phyloP scores from a whole-genome alignment of 164 flowering plant species.

The Echeveria elegans region DNA sequence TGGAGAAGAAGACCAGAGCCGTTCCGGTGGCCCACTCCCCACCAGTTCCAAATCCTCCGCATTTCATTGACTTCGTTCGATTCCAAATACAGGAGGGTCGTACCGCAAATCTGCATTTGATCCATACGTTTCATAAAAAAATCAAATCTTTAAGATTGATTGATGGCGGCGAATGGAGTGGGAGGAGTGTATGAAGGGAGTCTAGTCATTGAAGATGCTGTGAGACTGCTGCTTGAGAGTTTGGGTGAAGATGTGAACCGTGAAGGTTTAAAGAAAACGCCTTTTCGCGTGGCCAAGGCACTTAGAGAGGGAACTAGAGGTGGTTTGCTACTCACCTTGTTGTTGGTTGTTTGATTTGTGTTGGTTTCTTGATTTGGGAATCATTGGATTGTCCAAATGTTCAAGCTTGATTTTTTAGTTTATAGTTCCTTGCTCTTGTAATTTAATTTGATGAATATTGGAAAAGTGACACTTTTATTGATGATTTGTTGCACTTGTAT shows the following conservation, averaged over 20 bases:
- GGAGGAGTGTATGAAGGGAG: conserved; percentile 1
- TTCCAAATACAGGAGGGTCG: not conserved
- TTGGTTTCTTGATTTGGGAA: not conserved
- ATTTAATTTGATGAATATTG: too few relatives aligned
- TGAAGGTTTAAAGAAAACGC: conserved; percentile 86
- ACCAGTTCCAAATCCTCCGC: too few relatives aligned
- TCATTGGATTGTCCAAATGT: not conserved
- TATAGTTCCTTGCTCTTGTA: not conserved
- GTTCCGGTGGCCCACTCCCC: not conserved
- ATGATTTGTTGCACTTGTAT: too few relatives aligned
- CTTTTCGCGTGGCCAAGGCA: conserved; percentile 87
- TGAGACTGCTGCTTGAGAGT: conserved; percentile 69
- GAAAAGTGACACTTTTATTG: too few relatives aligned
- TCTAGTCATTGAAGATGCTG: conserved; percentile 57
- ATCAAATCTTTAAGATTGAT: not conserved
- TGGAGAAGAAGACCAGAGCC: not conserved
- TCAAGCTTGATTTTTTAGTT: too few relatives aligned
- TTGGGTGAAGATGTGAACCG: conserved; percentile 75
- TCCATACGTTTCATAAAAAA: not conserved
- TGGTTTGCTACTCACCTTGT: conserved; percentile 9
- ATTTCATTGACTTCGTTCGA: not conserved
- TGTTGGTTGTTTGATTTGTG: not conserved
- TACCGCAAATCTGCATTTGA: not conserved
- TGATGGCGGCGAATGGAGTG: not conserved
- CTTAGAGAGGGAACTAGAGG: conserved; percentile 86